A percentile compares a stretch with the other conserved stretches of the same genome.
Conservation (phyloP, 768 basidiomycete species). For the Hysterangium stoloniferum region DNA sequence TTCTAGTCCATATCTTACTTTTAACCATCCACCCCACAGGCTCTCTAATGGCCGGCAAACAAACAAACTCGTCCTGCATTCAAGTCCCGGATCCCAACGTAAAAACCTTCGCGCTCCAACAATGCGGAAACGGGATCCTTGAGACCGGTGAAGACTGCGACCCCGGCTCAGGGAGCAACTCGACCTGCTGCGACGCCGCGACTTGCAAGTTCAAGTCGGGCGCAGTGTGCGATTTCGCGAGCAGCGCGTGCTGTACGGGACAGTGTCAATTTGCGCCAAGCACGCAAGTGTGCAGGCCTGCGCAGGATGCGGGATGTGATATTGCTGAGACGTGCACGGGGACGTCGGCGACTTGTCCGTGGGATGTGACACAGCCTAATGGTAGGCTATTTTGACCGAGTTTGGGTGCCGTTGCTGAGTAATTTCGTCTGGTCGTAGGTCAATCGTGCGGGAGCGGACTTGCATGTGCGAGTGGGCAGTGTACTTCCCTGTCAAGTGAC, state of each 20-base stretch:
- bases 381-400: conserved; percentile 31
- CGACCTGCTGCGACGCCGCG: conserved; percentile 63
- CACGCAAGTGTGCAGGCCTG: conserved; percentile 62
- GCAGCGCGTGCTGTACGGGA: conserved; percentile 65
- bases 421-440: conserved; percentile 36
- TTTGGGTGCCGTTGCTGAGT: conserved; percentile 8
- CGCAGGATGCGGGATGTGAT: conserved; percentile 63
- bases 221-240: conserved; percentile 73
- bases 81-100: conserved; percentile 43
- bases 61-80: conserved; percentile 61
- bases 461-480: conserved; percentile 69
- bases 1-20: conserved; percentile 5
- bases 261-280: conserved; percentile 63
- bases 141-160: conserved; percentile 85
- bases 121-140: conserved; percentile 81
- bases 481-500: conserved; percentile 66
- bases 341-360: conserved; percentile 62
- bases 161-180: conserved; percentile 53
- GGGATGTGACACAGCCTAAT: conserved; percentile 53
- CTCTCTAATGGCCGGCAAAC: conserved; percentile 46
- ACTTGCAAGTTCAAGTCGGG: conserved; percentile 69
- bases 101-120: conserved; percentile 52
- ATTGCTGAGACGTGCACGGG: conserved; percentile 69
- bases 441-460: conserved; percentile 62
- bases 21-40: conserved; percentile 29